Evolutionary conservation across 2,329 filamentous ascomycete species (phyloP), one percentile per base, ranked within the genome.

Genomic region (Chrysoporthe cubensis): DNA sequence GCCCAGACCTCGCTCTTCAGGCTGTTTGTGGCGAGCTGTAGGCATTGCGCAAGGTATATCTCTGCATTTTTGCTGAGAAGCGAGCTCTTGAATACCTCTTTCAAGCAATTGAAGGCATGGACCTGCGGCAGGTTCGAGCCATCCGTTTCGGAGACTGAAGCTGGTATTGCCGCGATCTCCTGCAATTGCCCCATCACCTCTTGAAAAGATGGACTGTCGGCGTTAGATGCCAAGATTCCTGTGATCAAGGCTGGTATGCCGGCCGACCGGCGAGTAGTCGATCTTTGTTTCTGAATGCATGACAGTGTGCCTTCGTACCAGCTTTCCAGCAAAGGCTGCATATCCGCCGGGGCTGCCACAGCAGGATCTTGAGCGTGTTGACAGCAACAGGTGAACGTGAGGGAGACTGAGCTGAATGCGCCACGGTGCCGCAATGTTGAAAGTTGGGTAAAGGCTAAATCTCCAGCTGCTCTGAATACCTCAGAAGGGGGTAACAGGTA

Each of bases 21-120:
- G 63, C 91, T 93, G 68, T 87, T 86, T 13, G 92, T 92, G 1
- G 94, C 94, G n/a, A 98, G 84, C 69, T 90, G 87, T 4, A 99
- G 83, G 44, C 90, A 90, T 42, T 88, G 83, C 9, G 91, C 89
- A 8, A 97, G 84, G 72, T 94, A 91, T 0, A 83, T 82, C 73
- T 97, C 93, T 0, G 93, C 91, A 64, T 86, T 85, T 66, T 88
- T 88, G 40, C 92, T 84, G 21, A 98, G 83, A 62, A 88, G 87
- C 0, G 93, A 93, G 72, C 90, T 94, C 67, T 92, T 95, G 78
- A 97, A 96, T 2, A 97, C 90, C 71, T 97, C 94, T 75, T 96
- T 96, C 67, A 99, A 82, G 69, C 92, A 97, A 76, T 99, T 99
- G 75, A 97, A 86, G 0, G 96, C 94, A 77, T 99, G 96, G 0